phyloP scores from a whole-genome alignment of 352 stramenopile genomes.

The Achlya hypogyna region DNA sequence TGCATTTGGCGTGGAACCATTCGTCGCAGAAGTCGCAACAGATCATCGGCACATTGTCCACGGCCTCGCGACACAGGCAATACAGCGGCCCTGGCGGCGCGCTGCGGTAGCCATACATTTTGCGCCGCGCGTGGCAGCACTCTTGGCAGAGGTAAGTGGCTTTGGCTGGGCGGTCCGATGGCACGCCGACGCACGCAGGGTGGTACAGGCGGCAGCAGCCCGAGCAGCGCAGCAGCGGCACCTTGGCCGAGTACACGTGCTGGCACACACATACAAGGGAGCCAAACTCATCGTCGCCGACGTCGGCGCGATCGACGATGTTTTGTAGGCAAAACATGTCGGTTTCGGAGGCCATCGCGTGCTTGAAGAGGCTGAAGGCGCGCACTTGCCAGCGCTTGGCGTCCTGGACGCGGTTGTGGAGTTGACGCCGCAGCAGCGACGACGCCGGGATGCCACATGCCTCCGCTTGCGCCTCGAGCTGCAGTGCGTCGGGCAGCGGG shows the following conservation, averaged over 20 bases:
- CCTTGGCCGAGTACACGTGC: slow-evolving; percentile 48
- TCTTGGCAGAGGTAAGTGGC: slow-evolving; percentile 5
- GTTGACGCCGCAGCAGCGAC: slow-evolving; percentile 49
- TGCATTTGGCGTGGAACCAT: slow-evolving; percentile 73
- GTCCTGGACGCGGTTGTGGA: slow-evolving; percentile 54
- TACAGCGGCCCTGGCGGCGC: slow-evolving; percentile 33
- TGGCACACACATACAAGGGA: slow-evolving; percentile 45
- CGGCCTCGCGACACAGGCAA: slow-evolving; percentile 49
- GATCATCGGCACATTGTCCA: slow-evolving; percentile 68
- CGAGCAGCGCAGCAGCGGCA: slow-evolving; percentile 39
- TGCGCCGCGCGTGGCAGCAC: slow-evolving; percentile 1
- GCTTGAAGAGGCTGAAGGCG: slow-evolving; percentile 48
- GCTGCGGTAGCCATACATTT: slow-evolving; percentile 1
- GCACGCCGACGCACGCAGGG: slow-evolving; percentile 35
- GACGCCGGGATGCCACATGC: slow-evolving; percentile 45
- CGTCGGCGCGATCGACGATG: background rate
- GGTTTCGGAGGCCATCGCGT: slow-evolving; percentile 25
- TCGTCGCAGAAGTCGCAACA: slow-evolving; percentile 84
- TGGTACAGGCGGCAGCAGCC: slow-evolving; percentile 50
- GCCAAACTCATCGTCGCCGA: background rate
- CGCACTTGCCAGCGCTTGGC: slow-evolving; percentile 51
- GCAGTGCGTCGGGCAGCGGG: slow-evolving; percentile 25
- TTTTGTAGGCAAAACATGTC: slow-evolving; percentile 12
- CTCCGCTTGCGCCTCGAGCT: slow-evolving; percentile 46
- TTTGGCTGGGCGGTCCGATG: background rate